phyloP scores from a whole-genome alignment of 1,284 basidiomycete genomes.

The Malassezia equina region DNA sequence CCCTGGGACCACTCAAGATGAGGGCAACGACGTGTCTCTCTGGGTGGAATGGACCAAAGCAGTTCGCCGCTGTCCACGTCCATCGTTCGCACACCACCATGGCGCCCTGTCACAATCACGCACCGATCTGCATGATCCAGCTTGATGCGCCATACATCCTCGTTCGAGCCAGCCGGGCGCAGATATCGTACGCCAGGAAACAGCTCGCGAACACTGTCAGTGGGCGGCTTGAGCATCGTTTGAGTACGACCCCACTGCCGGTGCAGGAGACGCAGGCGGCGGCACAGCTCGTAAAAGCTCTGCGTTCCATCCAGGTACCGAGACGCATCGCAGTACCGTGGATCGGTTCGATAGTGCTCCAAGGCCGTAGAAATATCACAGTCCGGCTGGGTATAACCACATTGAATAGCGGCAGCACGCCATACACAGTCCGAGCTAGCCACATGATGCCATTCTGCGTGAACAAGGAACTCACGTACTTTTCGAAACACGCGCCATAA shows the following conservation, averaged over 20 bases:
- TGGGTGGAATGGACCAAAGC: conserved; percentile 24
- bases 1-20: conserved; percentile 36
- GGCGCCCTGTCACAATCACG: conserved; percentile 21
- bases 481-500: conserved; percentile 7
- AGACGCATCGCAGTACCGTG: background rate
- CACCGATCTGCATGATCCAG: conserved; percentile 30
- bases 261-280: background rate
- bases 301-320: background rate
- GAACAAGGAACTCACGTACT: background rate
- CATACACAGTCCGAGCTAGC: background rate
- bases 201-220: background rate
- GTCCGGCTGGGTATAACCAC: background rate
- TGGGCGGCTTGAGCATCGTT: background rate
- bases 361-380: conserved; percentile 5
- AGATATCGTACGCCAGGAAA: background rate
- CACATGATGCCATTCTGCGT: conserved; percentile 6
- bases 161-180: conserved; percentile 7
- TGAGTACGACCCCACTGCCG: background rate
- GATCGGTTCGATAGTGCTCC: conserved; percentile 8
- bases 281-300: conserved; percentile 2
- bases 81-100: conserved; percentile 15
- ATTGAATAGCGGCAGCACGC: background rate
- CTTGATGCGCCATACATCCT: conserved; percentile 33
- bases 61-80: conserved; percentile 19
- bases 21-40: conserved; percentile 19